Conservation (phyloP, 495 filamentous ascomycete species). For the Achaetomiella virescens region DNA sequence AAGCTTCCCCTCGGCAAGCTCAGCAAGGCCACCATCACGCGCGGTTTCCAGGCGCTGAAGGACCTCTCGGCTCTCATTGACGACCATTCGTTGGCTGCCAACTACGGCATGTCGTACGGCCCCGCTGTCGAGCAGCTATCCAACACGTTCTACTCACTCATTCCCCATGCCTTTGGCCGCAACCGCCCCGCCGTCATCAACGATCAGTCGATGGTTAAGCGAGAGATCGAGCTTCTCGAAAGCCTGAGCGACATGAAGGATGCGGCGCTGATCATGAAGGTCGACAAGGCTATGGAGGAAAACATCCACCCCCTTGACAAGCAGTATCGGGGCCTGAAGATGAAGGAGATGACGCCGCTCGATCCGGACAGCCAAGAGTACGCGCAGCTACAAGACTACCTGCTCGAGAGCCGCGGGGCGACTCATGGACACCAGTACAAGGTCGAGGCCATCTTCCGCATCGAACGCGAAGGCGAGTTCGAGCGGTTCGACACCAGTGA, state of each 20-base stretch:
- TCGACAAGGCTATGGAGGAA: constrained; percentile 42
- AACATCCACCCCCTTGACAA: constrained; percentile 59
- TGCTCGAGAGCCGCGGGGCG: constrained; percentile 55
- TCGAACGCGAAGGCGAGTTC: constrained; percentile 67
- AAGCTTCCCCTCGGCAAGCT: constrained; percentile 82
- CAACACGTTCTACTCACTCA: constrained; percentile 71
- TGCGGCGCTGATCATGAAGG: constrained; percentile 68
- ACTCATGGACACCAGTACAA: constrained; percentile 55
- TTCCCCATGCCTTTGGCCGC: constrained; percentile 77
- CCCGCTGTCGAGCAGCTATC: constrained; percentile 54
- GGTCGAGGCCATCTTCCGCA: constrained; percentile 75
- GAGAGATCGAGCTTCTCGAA: constrained; percentile 70
- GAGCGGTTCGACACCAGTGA: constrained; percentile 57
- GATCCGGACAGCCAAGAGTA: constrained; percentile 56
- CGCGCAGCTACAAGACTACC: constrained; percentile 55
- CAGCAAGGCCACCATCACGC: constrained; percentile 63
- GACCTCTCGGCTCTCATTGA: constrained; percentile 61
- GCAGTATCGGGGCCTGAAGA: constrained; percentile 60
- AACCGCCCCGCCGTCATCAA: constrained; percentile 61
- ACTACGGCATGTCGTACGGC: constrained; percentile 36
- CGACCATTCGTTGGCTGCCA: constrained; percentile 38
- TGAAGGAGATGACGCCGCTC: constrained; percentile 71
- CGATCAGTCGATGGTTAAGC: constrained; percentile 50
- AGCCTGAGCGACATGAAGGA: constrained; percentile 78
- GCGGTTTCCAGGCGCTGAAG: constrained; percentile 67